These are phyloP conservation scores for Aspergillus melleus DNA, from an alignment of 2,329 filamentous ascomycete genomes.

Conservation along the genomic window DNA sequence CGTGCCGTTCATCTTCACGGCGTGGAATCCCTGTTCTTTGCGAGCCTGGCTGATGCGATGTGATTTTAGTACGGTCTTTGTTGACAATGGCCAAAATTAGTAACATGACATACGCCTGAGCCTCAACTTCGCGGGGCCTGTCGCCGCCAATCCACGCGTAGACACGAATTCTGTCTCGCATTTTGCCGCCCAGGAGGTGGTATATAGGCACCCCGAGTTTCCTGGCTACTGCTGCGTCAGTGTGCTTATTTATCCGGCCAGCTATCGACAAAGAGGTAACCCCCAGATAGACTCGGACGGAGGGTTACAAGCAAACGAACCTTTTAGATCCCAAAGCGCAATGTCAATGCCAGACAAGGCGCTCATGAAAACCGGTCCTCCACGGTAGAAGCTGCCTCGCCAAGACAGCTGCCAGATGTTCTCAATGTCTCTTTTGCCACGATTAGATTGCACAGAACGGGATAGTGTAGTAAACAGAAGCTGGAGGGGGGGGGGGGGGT, in stretches of 20 bases:
- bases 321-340: neutral
- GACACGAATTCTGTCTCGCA: neutral
- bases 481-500: too few relatives aligned
- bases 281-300: too few relatives aligned
- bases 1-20: too few relatives aligned
- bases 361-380: neutral
- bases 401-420: constrained; percentile 1
- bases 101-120: neutral
- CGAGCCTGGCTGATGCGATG: too few relatives aligned
- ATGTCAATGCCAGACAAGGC: neutral
- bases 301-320: neutral
- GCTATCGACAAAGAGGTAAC: too few relatives aligned
- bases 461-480: too few relatives aligned
- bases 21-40: too few relatives aligned
- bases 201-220: neutral
- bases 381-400: neutral
- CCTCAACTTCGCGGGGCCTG: neutral
- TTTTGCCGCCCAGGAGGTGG: neutral
- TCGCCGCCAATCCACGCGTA: neutral
- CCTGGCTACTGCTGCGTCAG: neutral
- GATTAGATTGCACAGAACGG: neutral
- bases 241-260: neutral
- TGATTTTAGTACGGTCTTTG: neutral
- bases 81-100: neutral
- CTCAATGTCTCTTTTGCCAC: neutral